Conservation (phyloP, 176 grass and related monocot species). For the Alopecurus myosuroides region DNA sequence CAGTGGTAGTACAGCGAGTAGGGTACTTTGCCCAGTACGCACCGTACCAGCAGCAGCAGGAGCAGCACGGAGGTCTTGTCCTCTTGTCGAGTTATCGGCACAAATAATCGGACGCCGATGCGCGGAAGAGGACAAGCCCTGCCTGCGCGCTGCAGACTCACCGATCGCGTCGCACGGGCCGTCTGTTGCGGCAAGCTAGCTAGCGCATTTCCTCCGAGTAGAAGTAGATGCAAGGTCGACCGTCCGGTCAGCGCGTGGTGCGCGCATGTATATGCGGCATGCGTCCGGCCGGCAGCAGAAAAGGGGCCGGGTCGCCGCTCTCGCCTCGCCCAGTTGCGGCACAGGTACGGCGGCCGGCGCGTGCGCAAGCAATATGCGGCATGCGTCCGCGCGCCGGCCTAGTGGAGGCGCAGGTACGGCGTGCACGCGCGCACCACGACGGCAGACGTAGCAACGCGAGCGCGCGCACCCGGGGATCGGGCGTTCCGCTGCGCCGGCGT, state of each 20-base stretch:
- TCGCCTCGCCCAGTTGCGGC: too few relatives aligned
- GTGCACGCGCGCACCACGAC: not conserved
- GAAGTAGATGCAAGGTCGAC: not conserved
- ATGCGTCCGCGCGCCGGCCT: too few relatives aligned
- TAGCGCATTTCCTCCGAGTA: not conserved
- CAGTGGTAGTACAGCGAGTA: too few relatives aligned
- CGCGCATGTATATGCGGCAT: not conserved
- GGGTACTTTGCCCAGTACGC: too few relatives aligned
- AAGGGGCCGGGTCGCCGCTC: too few relatives aligned
- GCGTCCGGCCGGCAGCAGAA: too few relatives aligned
- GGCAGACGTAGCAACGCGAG: not conserved
- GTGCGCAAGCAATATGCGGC: not conserved
- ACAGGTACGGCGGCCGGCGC: too few relatives aligned
- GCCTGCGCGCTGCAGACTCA: not conserved
- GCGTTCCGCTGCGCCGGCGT: not conserved
- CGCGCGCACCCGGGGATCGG: not conserved
- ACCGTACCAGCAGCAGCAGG: too few relatives aligned
- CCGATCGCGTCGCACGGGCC: not conserved
- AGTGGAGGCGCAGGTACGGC: not conserved
- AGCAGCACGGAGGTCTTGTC: not conserved
- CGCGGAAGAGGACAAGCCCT: not conserved
- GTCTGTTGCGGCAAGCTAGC: not conserved
- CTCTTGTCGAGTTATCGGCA: not conserved
- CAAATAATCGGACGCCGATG: not conserved
- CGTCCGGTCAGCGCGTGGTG: not conserved